These are phyloP conservation scores for Comarum palustre DNA, from an alignment of 306 rosid genomes.

Conservation along the genomic window DNA sequence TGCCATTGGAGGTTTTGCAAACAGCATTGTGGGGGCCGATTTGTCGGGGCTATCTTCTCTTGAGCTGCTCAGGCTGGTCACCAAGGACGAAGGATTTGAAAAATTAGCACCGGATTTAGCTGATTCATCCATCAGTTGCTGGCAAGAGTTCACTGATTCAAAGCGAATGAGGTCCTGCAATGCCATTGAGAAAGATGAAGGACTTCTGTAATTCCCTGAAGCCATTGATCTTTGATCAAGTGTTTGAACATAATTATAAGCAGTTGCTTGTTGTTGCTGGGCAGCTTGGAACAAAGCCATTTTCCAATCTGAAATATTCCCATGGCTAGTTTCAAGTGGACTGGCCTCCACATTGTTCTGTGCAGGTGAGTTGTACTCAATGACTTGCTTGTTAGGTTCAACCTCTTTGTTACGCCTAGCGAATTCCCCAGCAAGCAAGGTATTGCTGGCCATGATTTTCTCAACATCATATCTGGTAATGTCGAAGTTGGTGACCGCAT, in stretches of 20 bases:
- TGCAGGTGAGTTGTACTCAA: constrained; percentile 27
- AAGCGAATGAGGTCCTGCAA: constrained; percentile 58
- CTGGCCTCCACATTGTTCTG: constrained; percentile 33
- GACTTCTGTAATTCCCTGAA: constrained; percentile 41
- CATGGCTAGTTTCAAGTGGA: constrained; percentile 25
- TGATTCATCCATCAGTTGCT: constrained; percentile 36
- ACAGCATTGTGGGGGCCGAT: constrained; percentile 39
- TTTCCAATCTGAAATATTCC: constrained; percentile 51
- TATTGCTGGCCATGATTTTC: constrained; percentile 78
- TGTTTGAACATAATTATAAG: constrained; percentile 26
- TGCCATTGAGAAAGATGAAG: constrained; percentile 50
- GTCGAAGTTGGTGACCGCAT: constrained; percentile 91
- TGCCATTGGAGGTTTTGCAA: constrained; percentile 51
- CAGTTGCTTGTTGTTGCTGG: constrained; percentile 29
- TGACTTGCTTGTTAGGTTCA: constrained; percentile 36
- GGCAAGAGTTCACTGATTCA: constrained; percentile 42
- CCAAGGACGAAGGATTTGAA: constrained; percentile 72
- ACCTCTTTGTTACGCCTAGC: constrained; percentile 62
- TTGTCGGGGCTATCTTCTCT: constrained; percentile 89
- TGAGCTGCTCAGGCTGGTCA: constrained; percentile 74
- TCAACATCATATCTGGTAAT: constrained; percentile 84
- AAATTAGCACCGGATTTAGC: constrained; percentile 49
- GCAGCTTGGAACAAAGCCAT: constrained; percentile 39
- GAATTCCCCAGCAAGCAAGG: constrained; percentile 71
- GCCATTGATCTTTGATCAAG: constrained; percentile 36